Base-by-base conservation (phyloP, 148 eudicot species). In the Linanthus parryae region DNA sequence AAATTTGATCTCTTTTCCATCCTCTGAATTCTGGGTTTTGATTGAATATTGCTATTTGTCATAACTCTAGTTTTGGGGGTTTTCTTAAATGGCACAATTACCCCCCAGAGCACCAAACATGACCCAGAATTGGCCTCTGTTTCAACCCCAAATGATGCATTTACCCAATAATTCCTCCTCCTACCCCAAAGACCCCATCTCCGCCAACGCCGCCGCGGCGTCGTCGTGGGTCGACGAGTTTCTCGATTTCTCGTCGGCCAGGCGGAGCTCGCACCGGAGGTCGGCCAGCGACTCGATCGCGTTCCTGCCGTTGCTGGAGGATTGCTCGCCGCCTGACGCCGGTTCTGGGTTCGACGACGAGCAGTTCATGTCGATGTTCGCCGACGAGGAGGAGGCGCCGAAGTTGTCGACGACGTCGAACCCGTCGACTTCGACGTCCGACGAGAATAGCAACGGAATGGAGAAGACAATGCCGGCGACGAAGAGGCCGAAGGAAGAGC, bases 151-250 rank as follows among this genome's bases (percentile, higher is more conserved):
- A 51, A 71, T 72, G 48, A 73, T 78, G 77, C n/a, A n/a, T n/a
- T n/a, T n/a, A n/a, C n/a, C n/a, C n/a, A n/a, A n/a, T n/a, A n/a
- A n/a, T n/a, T 76, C 76, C 36, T 16, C 48, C 34, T 3, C 67
- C 62, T 8, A 34, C 27, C 42, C 42, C 28, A 53, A 8, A 53
- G 44, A 53, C 34, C 44, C 38, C 14, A 53, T 53, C 25, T 24
- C 73, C 46, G 0, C 61, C 50, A 16, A 60, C 44, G 13, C 64
- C 69, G 15, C 55, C 65, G 35, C 60, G 42, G 28, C 68, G 0
- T 50, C 74, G 1, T 70, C 64, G 0, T 91, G 98, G 98, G 77
- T 79, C 15, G 96, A 86, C 49, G 98, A 91, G 11, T 91, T 91
- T 64, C 89, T 91, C 60, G 98, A 91, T 62, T 91, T 86, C 75